Percentiles rank a stretch among this genome's conserved stretches.
phyloP scores from a whole-genome alignment of 192 early-diverging fungal species.

The Backusella mclennaniae region DNA sequence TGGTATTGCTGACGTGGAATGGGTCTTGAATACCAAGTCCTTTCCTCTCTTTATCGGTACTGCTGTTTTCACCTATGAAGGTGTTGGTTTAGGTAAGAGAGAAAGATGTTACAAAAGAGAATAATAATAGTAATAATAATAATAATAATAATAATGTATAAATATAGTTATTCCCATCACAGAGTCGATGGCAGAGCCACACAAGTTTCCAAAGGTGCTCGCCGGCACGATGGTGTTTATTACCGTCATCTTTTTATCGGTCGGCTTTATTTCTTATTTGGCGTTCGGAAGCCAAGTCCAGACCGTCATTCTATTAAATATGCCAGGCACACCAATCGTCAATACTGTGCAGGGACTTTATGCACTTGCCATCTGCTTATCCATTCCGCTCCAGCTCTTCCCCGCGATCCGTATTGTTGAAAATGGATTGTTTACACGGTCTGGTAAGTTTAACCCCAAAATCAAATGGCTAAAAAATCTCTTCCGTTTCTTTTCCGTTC shows the following conservation, averaged over 20 bases:
- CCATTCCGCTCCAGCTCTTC: constrained; percentile 91
- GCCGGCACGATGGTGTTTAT: constrained; percentile 76
- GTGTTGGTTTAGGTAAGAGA: constrained; percentile 64
- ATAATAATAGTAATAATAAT: too few relatives aligned
- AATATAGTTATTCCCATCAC: constrained; percentile 73
- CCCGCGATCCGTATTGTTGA: constrained; percentile 94
- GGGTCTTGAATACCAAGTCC: constrained; percentile 72
- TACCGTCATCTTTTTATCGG: constrained; percentile 73
- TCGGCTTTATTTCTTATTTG: constrained; percentile 83
- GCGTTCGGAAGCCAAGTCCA: constrained; percentile 83
- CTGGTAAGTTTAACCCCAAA: constrained; percentile 72
- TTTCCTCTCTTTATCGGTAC: constrained; percentile 94
- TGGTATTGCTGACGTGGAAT: constrained; percentile 70
- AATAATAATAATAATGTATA: background rate
- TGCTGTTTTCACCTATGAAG: constrained; percentile 89
- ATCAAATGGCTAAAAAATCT: constrained; percentile 90
- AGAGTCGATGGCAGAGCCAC: constrained; percentile 89
- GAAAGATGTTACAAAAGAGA: too few relatives aligned
- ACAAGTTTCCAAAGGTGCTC: constrained; percentile 83
- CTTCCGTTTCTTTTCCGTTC: constrained; percentile 67
- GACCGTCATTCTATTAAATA: constrained; percentile 85
- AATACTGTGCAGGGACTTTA: constrained; percentile 80
- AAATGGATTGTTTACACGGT: constrained; percentile 76
- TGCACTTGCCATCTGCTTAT: constrained; percentile 89
- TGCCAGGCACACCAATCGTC: constrained; percentile 71